Conservation (phyloP, 2,329 filamentous ascomycete genomes). For the Teratosphaeria pseudoeucalypti region DNA sequence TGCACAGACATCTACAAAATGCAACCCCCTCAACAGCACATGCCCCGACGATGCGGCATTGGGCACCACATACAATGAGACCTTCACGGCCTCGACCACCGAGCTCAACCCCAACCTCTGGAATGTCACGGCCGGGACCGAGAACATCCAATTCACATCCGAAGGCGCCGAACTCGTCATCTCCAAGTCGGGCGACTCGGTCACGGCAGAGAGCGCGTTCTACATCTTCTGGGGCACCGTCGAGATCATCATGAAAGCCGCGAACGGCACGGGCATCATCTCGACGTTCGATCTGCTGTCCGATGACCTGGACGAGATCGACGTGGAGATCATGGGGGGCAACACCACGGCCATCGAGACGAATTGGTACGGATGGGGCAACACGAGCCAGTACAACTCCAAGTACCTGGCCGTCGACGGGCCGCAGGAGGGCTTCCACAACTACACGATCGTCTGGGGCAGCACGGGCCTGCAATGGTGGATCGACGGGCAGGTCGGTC, state of each 20-base stretch:
- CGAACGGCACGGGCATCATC: constrained; percentile 64
- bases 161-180: constrained; percentile 61
- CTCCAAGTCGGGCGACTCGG: constrained; percentile 57
- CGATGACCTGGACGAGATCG: constrained; percentile 76
- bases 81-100: constrained; percentile 52
- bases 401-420: constrained; percentile 47
- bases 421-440: constrained; percentile 52
- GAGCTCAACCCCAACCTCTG: constrained; percentile 30
- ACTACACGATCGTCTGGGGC: constrained; percentile 64
- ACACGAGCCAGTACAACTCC: constrained; percentile 52
- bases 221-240: constrained; percentile 80
- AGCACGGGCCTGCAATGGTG: constrained; percentile 55
- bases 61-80: constrained; percentile 49
- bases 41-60: constrained; percentile 66
- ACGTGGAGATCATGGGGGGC: constrained; percentile 71
- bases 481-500: constrained; percentile 56
- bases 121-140: constrained; percentile 51
- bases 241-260: constrained; percentile 68
- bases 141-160: constrained; percentile 47
- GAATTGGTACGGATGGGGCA: constrained; percentile 70
- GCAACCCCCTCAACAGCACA: constrained; percentile 61
- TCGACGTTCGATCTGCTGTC: constrained; percentile 75
- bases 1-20: constrained; percentile 68
- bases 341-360: constrained; percentile 53
- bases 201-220: constrained; percentile 67